These are phyloP conservation scores for Tetragonia tetragonoides DNA, from an alignment of 148 eudicot genomes.

Conservation along the genomic window DNA sequence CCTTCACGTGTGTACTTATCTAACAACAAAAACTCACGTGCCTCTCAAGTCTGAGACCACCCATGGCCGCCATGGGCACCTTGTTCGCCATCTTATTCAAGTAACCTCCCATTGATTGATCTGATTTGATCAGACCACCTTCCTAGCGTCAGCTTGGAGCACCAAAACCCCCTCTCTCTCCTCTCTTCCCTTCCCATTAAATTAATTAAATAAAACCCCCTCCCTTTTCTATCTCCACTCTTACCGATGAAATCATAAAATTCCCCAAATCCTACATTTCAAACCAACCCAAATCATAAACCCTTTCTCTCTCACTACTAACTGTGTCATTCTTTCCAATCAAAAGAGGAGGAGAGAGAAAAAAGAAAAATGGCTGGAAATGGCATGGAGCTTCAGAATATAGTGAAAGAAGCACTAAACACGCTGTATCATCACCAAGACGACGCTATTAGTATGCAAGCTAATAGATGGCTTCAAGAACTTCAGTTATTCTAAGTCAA, in stretches of 20 bases:
- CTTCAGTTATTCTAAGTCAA: constrained; percentile 36
- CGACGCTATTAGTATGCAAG: constrained; percentile 84
- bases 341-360: not conserved
- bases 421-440: constrained; percentile 96
- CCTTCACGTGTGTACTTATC: too few species aligned
- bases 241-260: constrained; percentile 7
- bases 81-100: not conserved
- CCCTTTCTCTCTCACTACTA: not conserved
- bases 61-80: too few species aligned
- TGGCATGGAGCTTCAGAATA: constrained; percentile 74
- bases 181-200: not conserved
- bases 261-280: constrained; percentile 14
- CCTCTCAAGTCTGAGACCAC: too few species aligned
- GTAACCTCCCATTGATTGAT: too few species aligned
- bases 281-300: not conserved
- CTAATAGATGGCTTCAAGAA: constrained; percentile 96
- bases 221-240: not conserved
- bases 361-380: constrained; percentile 24
- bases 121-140: too few species aligned
- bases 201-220: not conserved
- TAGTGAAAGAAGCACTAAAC: constrained; percentile 91
- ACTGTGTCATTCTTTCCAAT: not conserved
- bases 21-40: too few species aligned
- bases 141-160: not conserved
- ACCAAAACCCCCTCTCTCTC: constrained; percentile 21